phyloP scores from a whole-genome alignment of 441 rosid species.

The Mallotus repandus region DNA sequence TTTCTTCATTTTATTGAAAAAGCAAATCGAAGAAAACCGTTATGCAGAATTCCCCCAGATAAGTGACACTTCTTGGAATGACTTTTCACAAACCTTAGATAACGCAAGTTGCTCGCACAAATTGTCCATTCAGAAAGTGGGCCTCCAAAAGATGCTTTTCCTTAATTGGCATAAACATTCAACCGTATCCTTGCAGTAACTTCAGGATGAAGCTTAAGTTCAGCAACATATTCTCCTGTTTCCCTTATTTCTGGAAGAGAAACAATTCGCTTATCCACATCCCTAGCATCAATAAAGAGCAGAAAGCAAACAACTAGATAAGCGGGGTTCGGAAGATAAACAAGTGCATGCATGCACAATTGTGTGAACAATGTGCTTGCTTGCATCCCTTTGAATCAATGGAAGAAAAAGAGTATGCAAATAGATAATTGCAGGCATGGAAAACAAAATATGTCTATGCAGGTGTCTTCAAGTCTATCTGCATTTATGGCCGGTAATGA shows the following conservation, averaged over 20 bases:
- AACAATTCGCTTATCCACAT: slow-evolving; percentile 79
- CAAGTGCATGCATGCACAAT: background rate
- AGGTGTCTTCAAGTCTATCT: background rate
- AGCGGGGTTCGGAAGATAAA: slow-evolving; percentile 7
- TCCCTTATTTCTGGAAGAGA: slow-evolving; percentile 84
- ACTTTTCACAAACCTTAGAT: slow-evolving; percentile 11
- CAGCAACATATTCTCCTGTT: slow-evolving; percentile 85
- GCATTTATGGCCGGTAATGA: background rate
- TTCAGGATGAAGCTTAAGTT: slow-evolving; percentile 91
- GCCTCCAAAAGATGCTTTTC: background rate
- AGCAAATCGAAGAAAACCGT: no score
- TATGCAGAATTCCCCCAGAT: background rate
- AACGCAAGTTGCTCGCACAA: background rate
- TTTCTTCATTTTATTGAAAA: background rate
- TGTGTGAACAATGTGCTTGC: background rate
- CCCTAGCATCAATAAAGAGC: slow-evolving; percentile 44
- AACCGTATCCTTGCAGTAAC: slow-evolving; percentile 68
- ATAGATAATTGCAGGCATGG: background rate
- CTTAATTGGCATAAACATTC: slow-evolving; percentile 62
- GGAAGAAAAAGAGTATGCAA: background rate
- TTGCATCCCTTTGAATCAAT: background rate
- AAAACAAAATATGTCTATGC: background rate
- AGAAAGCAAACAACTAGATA: slow-evolving; percentile 9
- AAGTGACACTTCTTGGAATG: background rate
- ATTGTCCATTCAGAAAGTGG: slow-evolving; percentile 2